Evolutionary conservation across 2,329 filamentous ascomycete species (phyloP), one percentile per base, ranked within the genome.

Genomic region (Ophiocordyceps polyrhachis-furcata): DNA sequence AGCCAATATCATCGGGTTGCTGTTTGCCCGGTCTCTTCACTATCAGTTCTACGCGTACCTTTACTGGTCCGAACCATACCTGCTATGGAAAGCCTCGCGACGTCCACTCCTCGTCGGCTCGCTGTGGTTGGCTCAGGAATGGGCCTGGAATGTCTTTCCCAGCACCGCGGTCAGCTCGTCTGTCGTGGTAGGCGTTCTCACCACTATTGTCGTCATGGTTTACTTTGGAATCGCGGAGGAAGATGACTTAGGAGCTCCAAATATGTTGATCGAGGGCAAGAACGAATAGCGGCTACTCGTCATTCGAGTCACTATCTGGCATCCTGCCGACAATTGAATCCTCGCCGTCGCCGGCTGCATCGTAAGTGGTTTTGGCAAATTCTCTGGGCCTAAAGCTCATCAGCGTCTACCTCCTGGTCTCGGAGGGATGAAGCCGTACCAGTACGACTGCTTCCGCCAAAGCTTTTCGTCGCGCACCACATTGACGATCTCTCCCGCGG

Each of bases 21-120:
- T 94, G 42, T 93, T 86, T 57, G 88, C 88, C 23, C 73, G 88
- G 47, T 89, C 82, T 45, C 71, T 95, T 53, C 88, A 95, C 66
- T 95, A 94, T 68, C 88, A 95, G 57, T 95, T 95, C 68, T 95
- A 87, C 62, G 78, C 84, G 41, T 94, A 93, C 68, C 73, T 93
- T 48, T 83, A 83, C 25, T 95, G 88, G 88, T 74, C 82, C 14
- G 85, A 84, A 7, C 88, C 88, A 0, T 93, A 84, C 59, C 68
- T 95, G 49, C 72, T 94, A 44, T 95, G 87, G 86, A 76, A 76
- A 55, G 76, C 79, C 45, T 79, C 80, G 1, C 65, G 79, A 48
- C 78, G 81, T 53, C 80, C 82, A 0, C 56, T 81, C 12, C 55
- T 81, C 29, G 74, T 86, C 52, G 80, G 80, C 55, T 64, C 63